These are phyloP conservation scores for Quercus wislizeni DNA, from an alignment of 306 rosid species.

Conservation along the genomic window DNA sequence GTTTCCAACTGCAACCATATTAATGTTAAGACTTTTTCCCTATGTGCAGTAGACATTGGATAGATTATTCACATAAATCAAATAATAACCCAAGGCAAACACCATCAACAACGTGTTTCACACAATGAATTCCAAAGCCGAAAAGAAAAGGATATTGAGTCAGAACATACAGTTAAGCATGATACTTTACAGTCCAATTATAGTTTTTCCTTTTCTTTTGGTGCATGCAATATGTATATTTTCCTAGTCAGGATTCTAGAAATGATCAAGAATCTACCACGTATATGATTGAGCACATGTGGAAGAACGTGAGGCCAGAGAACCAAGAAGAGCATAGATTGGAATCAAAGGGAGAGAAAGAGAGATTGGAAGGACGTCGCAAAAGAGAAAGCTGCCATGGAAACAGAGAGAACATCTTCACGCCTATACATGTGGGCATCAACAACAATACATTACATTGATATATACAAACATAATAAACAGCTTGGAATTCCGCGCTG, in stretches of 20 bases:
- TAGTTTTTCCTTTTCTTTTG: neutral
- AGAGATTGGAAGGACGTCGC: conserved; percentile 41
- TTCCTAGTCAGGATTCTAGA: neutral
- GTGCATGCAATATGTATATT: neutral
- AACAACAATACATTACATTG: conserved; percentile 9
- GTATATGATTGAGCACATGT: conserved; percentile 54
- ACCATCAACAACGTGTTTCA: too few relatives aligned
- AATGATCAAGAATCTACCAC: conserved; percentile 36
- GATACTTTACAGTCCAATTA: neutral
- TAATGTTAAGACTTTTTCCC: too few relatives aligned
- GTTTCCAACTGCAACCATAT: too few relatives aligned
- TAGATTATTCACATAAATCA: too few relatives aligned
- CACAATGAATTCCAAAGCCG: too few relatives aligned
- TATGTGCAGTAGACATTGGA: too few relatives aligned
- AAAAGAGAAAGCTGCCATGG: conserved; percentile 75
- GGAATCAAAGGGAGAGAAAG: conserved; percentile 35
- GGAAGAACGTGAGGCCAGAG: conserved; percentile 45
- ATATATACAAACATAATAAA: conserved; percentile 9
- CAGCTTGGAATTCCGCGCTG: conserved; percentile 55
- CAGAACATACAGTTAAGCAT: too few relatives aligned
- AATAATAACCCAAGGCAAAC: too few relatives aligned
- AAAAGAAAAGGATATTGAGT: too few relatives aligned
- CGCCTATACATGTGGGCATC: conserved; percentile 70
- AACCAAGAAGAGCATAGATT: conserved; percentile 37
- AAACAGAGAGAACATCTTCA: conserved; percentile 71